phyloP scores from a whole-genome alignment of 176 grass and related monocot species.

The Musa troglodytarum region DNA sequence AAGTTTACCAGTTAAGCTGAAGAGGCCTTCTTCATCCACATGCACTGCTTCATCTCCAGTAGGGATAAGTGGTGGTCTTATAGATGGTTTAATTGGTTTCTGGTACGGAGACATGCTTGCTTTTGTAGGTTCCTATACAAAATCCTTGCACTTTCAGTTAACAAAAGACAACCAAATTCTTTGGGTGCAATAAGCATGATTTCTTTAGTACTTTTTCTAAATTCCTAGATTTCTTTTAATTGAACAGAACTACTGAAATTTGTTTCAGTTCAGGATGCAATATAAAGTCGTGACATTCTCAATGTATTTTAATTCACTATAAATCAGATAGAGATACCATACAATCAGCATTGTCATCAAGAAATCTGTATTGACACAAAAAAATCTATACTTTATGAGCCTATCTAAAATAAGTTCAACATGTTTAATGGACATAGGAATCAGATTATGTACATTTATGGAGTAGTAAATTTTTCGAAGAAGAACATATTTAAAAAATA shows the following conservation, averaged over 20 bases:
- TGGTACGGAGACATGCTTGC: constrained; percentile 52
- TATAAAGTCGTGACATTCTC: not conserved
- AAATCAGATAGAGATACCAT: not conserved
- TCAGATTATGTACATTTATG: no score
- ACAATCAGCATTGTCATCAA: not conserved
- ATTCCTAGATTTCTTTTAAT: not conserved
- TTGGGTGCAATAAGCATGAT: not conserved
- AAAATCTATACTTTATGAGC: no score
- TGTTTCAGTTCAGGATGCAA: not conserved
- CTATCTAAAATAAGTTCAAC: no score
- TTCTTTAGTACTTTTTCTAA: not conserved
- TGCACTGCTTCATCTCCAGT: constrained; percentile 43
- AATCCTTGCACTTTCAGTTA: no score
- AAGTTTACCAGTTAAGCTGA: constrained; percentile 43
- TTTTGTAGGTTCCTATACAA: constrained; percentile 42
- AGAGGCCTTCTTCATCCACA: constrained; percentile 37
- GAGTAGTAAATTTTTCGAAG: no score
- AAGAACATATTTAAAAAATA: no score
- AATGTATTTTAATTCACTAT: not conserved
- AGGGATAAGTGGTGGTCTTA: constrained; percentile 47
- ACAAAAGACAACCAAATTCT: not conserved
- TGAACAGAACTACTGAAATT: not conserved
- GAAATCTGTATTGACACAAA: no score
- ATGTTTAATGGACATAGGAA: no score
- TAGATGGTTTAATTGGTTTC: constrained; percentile 41